Evolutionary conservation across 1,284 basidiomycete species (phyloP).

Genomic region (Ustilago lituana): DNA sequence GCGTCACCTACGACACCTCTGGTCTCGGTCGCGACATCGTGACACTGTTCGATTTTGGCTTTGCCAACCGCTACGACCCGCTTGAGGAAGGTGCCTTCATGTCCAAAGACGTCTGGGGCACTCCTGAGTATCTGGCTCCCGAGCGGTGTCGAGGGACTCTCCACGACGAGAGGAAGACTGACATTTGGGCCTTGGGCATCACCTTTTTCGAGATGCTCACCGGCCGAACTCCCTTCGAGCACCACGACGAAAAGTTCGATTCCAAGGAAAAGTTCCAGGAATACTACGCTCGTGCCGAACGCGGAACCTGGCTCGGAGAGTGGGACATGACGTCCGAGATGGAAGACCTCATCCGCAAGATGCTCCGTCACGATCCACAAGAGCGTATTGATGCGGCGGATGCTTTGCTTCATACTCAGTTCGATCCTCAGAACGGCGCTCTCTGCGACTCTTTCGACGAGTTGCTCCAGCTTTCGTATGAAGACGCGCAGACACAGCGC

Average conservation of each 20-base stretch:
- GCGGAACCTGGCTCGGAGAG: constrained; percentile 43
- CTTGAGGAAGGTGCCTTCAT: constrained; percentile 34
- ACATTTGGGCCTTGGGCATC: constrained; percentile 60
- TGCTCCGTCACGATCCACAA: constrained; percentile 36
- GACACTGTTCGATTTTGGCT: constrained; percentile 56
- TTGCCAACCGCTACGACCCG: constrained; percentile 55
- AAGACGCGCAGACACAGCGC: constrained; percentile 2
- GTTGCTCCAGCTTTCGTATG: constrained; percentile 30
- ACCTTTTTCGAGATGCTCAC: constrained; percentile 61
- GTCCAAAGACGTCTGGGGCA: constrained; percentile 50
- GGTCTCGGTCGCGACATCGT: constrained; percentile 28
- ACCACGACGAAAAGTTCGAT: constrained; percentile 48
- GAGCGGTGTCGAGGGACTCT: constrained; percentile 44
- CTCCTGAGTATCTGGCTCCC: constrained; percentile 58
- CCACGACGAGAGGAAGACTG: constrained; percentile 56
- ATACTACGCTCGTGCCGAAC: constrained; percentile 54
- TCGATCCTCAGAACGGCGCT: constrained; percentile 22
- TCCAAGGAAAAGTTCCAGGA: constrained; percentile 47
- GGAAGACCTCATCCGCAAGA: constrained; percentile 49
- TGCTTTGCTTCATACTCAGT: constrained; percentile 35
- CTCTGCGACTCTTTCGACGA: constrained; percentile 42
- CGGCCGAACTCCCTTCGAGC: constrained; percentile 58
- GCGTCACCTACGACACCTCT: constrained; percentile 45
- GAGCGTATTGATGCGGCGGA: constrained; percentile 45
- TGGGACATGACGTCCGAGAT: constrained; percentile 42